Percentiles rank a stretch among this genome's conserved stretches.
phyloP scores from a whole-genome alignment of 2,329 filamentous ascomycete genomes.

The Exophiala sideris region DNA sequence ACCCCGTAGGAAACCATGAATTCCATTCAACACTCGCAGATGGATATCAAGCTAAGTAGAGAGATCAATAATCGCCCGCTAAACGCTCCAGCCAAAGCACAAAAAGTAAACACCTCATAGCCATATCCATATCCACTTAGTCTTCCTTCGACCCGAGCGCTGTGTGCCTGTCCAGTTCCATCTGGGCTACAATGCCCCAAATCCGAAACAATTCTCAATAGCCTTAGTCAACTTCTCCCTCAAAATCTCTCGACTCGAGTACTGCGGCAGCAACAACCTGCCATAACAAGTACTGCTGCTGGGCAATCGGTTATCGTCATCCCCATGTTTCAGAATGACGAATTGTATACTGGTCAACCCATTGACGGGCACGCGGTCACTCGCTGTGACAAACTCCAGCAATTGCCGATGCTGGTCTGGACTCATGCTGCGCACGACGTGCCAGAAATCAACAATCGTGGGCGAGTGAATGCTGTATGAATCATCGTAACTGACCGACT shows the following conservation, averaged over 20 bases:
- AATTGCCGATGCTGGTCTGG: slow-evolving; percentile 69
- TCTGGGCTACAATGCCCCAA: slow-evolving; percentile 67
- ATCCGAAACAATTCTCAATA: slow-evolving; percentile 81
- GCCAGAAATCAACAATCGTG: slow-evolving; percentile 79
- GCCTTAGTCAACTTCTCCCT: slow-evolving; percentile 76
- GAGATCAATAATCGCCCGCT: no score
- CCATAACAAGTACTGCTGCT: slow-evolving; percentile 94
- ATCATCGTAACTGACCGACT: slow-evolving; percentile 70
- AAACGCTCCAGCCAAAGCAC: no score
- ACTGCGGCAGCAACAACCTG: slow-evolving; percentile 79
- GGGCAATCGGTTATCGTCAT: slow-evolving; percentile 63
- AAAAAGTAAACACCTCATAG: no score
- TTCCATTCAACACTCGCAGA: no score
- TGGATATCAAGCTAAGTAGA: no score
- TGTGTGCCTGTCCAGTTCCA: no score
- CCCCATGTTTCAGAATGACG: slow-evolving; percentile 72
- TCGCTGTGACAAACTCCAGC: slow-evolving; percentile 92
- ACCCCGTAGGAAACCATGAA: no score
- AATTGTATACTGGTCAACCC: slow-evolving; percentile 81
- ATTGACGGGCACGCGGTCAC: slow-evolving; percentile 82
- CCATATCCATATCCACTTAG: no score
- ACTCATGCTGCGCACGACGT: slow-evolving; percentile 59
- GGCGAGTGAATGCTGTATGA: slow-evolving; percentile 65
- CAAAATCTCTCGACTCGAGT: slow-evolving; percentile 66
- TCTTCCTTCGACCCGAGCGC: no score